Evolutionary conservation across 2,329 filamentous ascomycete species (phyloP), one percentile per base, ranked within the genome.

Genomic region (Knoxdaviesia proteae): DNA sequence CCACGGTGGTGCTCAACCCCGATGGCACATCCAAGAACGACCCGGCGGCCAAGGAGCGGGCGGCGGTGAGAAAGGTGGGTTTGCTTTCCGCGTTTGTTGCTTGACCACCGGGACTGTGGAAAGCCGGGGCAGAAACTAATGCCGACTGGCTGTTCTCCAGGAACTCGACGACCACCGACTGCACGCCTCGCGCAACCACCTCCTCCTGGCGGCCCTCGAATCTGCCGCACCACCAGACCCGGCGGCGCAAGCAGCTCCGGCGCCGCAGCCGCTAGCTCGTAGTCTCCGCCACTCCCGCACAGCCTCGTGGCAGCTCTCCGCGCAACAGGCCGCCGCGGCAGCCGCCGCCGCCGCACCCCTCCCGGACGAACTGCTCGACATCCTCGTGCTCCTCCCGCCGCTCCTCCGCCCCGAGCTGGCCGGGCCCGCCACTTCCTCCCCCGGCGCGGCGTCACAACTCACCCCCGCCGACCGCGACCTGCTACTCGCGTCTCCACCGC

Each of bases 11-110:
- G 31, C 61, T 79, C 5, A 71, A 74, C 48, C 55, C 65, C 0
- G 68, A 77, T 54, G 72, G 68, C 2, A 71, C 73, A 6, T 72
- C 70, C 2, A 71, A 63, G 50, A 57, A 62, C n/a, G 61, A 67
- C 48, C 57, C 61, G n/a, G 57, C 59, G 2, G 61, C 62, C 10
- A 65, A 67, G 48, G 64, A 72, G 51, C 62, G 68, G 29, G 61
- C 65, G 44, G 59, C 59, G 2, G 61, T 69, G 2, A 60, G 58
- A 37, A 58, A 72, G 51, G 73, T 76, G 49, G 36, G 56, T 36
- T 7, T n/a, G 6, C 30, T 7, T 29, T 7, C 31, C 7, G 11
- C 11, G 34, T n/a, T 36, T 20, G 33, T 43, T 8, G 10, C 7
- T 38, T 34, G 8, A 20, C 7, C 35, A 40, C 34, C 20, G 33